Evolutionary conservation across 2,329 filamentous ascomycete genomes (phyloP).

Genomic region (Didymella glomerata): DNA sequence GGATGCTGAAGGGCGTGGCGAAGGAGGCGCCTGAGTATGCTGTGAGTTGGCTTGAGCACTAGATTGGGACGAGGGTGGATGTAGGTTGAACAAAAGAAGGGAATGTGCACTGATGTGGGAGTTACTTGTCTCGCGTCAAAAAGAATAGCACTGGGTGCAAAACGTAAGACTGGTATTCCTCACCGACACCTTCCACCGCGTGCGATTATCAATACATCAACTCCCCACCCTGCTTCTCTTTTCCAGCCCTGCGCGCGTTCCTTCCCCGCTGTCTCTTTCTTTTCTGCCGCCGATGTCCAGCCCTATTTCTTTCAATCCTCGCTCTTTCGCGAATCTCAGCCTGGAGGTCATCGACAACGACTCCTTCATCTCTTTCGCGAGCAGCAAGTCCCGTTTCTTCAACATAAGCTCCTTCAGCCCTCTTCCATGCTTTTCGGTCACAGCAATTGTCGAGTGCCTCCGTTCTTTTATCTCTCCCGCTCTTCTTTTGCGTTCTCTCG

Average conservation of each 20-base stretch:
- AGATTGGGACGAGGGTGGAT: no score
- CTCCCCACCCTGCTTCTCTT: not conserved
- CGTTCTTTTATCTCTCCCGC: not conserved
- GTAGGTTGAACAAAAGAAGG: no score
- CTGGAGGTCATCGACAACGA: no score
- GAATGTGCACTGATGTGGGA: no score
- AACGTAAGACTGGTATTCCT: no score
- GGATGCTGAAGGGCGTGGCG: conserved; percentile 8
- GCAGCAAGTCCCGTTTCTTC: not conserved
- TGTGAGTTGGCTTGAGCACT: conserved; percentile 4
- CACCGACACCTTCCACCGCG: no score
- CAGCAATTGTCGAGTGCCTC: no score
- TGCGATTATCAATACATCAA: not conserved
- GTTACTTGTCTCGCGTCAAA: no score
- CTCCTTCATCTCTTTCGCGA: not conserved
- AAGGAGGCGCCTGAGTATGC: conserved; percentile 15
- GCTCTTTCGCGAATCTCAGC: not conserved
- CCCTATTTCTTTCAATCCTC: not conserved
- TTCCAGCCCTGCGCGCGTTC: not conserved
- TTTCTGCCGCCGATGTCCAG: no score
- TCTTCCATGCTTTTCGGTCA: not conserved
- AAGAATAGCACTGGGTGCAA: no score
- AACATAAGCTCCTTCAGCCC: not conserved
- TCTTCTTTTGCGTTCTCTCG: not conserved
- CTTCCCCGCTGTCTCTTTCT: not conserved